Conservation (phyloP, 306 rosid genomes). For the Casuarina glauca region DNA sequence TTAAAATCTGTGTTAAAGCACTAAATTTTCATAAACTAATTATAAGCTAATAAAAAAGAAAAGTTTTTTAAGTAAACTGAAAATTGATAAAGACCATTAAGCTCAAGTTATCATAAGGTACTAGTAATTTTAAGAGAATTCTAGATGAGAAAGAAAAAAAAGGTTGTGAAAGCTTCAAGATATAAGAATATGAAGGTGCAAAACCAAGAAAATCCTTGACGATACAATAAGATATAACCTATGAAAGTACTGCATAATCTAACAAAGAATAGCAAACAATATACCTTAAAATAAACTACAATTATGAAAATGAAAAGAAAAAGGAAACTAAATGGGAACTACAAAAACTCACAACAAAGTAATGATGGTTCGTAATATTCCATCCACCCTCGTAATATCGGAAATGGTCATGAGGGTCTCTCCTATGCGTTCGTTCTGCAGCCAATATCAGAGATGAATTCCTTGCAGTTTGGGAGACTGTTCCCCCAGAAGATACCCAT, state of each 20-base stretch:
- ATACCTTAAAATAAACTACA: not conserved
- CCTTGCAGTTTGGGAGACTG: conserved; percentile 26
- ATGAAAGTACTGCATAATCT: not conserved
- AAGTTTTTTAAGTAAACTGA: not conserved
- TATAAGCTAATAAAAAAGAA: not conserved
- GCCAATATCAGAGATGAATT: conserved; percentile 58
- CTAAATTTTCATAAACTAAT: not conserved
- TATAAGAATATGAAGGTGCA: not conserved
- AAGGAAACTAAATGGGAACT: not conserved
- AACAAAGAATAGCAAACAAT: not conserved
- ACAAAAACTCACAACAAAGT: conserved; percentile 59
- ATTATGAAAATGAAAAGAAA: not conserved
- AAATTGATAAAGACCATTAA: no score
- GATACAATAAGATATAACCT: not conserved
- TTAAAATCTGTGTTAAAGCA: conserved; percentile 9
- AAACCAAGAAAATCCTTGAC: not conserved
- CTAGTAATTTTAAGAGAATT: no score
- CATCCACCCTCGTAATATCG: conserved; percentile 60
- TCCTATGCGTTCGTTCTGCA: conserved; percentile 54
- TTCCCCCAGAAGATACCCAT: conserved; percentile 27
- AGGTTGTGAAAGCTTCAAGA: not conserved
- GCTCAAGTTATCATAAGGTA: no score
- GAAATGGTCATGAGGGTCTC: conserved; percentile 58
- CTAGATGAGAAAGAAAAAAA: not conserved
- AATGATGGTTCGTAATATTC: conserved; percentile 64